Evolutionary conservation across 345 rosid genomes (phyloP), one percentile per base, ranked within the genome.

Genomic region (Clarkia xantiana): DNA sequence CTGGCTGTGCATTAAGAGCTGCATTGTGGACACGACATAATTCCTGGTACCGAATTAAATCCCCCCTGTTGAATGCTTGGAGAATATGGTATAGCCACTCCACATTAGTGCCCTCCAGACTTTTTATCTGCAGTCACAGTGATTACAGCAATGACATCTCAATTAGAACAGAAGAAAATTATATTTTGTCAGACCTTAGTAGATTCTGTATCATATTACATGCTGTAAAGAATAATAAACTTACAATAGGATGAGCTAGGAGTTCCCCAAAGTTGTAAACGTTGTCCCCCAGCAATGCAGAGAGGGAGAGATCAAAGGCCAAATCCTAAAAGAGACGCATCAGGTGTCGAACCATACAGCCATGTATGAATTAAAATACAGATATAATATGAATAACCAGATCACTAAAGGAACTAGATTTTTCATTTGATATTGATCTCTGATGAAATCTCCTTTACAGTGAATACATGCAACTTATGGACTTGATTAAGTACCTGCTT

Each of bases 211-310:
- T n/a, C 23, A 46, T 18, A 46, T 25, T 11, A 42, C 2, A 53
- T 3, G 44, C 44, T 44, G 13, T 20, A 20, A 13, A 48, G 47
- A 14, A 14, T 1, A 14, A 49, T 20, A 47, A 29, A 61, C 99
- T 84, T 80, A 93, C 99, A 67, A 93, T 72, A 38, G 99, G 99
- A 75, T 93, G 99, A 55, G 99, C 97, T 55, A 87, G 85, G 62
- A 93, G 71, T 71, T 93, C 99, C 19, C 97, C 99, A 47, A 87
- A 93, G 77, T 93, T 93, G 82, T 84, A 93, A 66, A 93, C 88
- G 67, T 84, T 84, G 59, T 93, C 99, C 63, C 99, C 99, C 76
- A 93, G 71, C 60, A 93, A 79, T 14, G 99, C 99, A 59, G 99
- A 82, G 46, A 93, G 94, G 51, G 99, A 93, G 44, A 93, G 73